Evolutionary conservation across 192 early-diverging fungal species (phyloP), one percentile per base, ranked within the genome.

Genomic region (Mortierella hygrophila): DNA sequence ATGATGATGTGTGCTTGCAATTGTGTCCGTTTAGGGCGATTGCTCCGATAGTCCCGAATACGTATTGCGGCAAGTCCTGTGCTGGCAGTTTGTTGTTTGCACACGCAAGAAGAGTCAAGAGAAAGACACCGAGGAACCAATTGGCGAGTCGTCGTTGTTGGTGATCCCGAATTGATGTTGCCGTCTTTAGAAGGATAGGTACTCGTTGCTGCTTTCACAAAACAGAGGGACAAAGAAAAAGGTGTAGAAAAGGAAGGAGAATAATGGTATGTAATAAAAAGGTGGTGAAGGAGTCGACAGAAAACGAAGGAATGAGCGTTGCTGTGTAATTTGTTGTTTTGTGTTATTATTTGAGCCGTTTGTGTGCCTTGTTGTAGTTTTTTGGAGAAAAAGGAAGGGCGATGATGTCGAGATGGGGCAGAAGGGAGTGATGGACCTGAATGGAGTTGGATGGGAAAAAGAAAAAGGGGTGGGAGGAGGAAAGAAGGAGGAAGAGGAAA

Each of bases 1-100:
- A 54, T 20, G 52, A 21, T 9, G 20, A n/a, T 57, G 55, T 60
- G 44, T n/a, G 57, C 10, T 32, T 32, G 60, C n/a, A 8, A 15
- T 23, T 32, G 13, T 65, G 60, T 65, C 60, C 60, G 60, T 32
- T 65, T 65, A 65, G 60, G 60, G 60, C 60, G 60, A 65, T 65
- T 32, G 60, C 60, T 65, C 60, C 60, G 60, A 65, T 65, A 29
- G 29, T 65, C 60, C 60, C 60, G 60, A 65, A 13, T 65, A 23
- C 60, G 60, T 35, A 63, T 65, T 65, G 60, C 60, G 60, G 60
- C 60, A 65, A 65, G 60, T 26, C 4, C 13, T 32, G n/a, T 29
- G 60, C 29, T 32, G 29, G 60, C 60, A 29, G 60, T 32, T 32
- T 65, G 26, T 32, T 63, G 16, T 60, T 29, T 26, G n/a, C 55